Evolutionary conservation across 1,284 basidiomycete species (phyloP), one percentile per base, ranked within the genome.

Genomic region (Dichomitus squalens): DNA sequence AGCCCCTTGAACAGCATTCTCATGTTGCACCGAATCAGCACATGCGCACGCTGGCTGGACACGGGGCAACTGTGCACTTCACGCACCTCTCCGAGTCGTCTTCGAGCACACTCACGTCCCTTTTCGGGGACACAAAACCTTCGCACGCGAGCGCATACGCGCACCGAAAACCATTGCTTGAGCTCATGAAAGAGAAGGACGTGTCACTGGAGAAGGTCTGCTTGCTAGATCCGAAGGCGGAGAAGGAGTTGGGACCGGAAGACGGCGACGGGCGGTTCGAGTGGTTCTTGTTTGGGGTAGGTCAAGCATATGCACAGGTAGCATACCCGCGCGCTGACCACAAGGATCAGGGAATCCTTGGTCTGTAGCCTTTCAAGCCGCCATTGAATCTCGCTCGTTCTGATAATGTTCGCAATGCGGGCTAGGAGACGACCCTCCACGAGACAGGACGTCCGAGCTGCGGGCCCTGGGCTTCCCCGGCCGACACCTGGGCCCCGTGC

Each of bases 361-460:
- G 85, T 85, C 53, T 18, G 64, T 50, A 14, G 25, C 33, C 18
- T 3, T 16, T 20, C 8, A 35, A 31, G 29, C 23, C 9, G 25
- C 41, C 7, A 23, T 12, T 20, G 40, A 33, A n/a, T n/a, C 12
- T 11, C 12, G 23, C 12, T 23, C 40, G 27, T 7, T 25, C 11
- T 12, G 21, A 41, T 16, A 9, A 20, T 9, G 44, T 21, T n/a
- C n/a, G n/a, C 29, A 12, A 21, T 23, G 21, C 18, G 21, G 35
- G 20, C 12, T 33, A 84, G 93, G 94, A 11, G 95, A 96, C 66
- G 93, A 96, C 70, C 94, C 95, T 1, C 95, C 94, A 0, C 80
- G 93, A 46, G 94, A 96, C 66, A 78, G 91, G 44, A 99, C 96
- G 0, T 84, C 86, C 2, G 93, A 96, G 70, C 83, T 99, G 40